A percentile compares a stretch with the other conserved stretches of the same genome.
Conservation (phyloP, 1,139 yeast genomes). For the Saccharomyces uvarum region DNA sequence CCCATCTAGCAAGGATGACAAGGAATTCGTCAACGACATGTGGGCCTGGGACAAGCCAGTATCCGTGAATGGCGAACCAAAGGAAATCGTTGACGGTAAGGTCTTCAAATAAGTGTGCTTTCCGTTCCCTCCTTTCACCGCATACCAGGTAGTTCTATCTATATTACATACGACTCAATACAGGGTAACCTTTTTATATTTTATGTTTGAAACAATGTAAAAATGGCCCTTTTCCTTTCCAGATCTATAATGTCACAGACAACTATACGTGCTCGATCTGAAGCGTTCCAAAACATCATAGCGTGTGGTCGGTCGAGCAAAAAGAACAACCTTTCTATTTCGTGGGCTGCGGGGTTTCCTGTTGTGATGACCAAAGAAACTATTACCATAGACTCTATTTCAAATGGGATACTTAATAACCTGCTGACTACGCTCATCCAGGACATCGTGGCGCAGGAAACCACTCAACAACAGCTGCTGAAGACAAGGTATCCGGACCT, state of each 20-base stretch:
- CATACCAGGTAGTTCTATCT: not conserved
- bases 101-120: conserved; percentile 52
- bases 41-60: conserved; percentile 86
- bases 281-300: not conserved
- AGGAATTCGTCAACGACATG: conserved; percentile 61
- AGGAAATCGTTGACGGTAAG: conserved; percentile 75
- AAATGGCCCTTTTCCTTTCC: not conserved
- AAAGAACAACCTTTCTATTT: not conserved
- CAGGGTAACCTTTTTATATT: not conserved
- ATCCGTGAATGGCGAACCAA: conserved; percentile 53
- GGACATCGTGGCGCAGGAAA: conserved; percentile 29
- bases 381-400: conserved; percentile 21
- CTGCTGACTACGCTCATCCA: conserved; percentile 27
- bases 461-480: conserved; percentile 20
- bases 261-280: not conserved
- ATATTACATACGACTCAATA: not conserved
- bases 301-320: not conserved
- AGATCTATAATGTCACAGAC: not conserved
- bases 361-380: conserved; percentile 9
- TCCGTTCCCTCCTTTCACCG: not conserved
- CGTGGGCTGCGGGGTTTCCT: not conserved
- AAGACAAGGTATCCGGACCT: conserved; percentile 21
- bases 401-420: conserved; percentile 23
- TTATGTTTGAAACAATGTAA: not conserved
- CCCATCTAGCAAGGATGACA: conserved; percentile 58